These are phyloP conservation scores for Pichia manshurica DNA, from an alignment of 805 yeast genomes.

Conservation along the genomic window DNA sequence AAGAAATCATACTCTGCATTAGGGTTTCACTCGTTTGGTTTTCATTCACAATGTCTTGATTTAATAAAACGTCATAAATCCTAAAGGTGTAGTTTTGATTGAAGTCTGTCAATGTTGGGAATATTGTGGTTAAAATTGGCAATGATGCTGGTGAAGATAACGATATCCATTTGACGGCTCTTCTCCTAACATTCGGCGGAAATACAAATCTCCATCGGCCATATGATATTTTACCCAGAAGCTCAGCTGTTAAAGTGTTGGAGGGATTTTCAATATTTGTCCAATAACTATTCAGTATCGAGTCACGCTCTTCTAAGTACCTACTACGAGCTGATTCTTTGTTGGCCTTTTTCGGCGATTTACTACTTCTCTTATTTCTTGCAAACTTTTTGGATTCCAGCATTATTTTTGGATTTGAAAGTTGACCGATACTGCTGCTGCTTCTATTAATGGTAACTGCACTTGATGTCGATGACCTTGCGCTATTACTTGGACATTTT, in stretches of 20 bases:
- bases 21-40: slow-evolving; percentile 53
- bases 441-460: background rate
- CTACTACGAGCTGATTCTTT: slow-evolving; percentile 7
- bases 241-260: slow-evolving; percentile 48
- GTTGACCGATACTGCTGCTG: background rate
- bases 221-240: slow-evolving; percentile 51
- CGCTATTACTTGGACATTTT: background rate
- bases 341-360: slow-evolving; percentile 1
- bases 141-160: slow-evolving; percentile 89
- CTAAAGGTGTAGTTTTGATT: slow-evolving; percentile 70
- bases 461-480: background rate
- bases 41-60: slow-evolving; percentile 47
- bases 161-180: slow-evolving; percentile 86
- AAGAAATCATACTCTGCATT: slow-evolving; percentile 80
- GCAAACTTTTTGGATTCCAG: background rate
- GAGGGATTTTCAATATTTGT: slow-evolving; percentile 74
- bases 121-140: slow-evolving; percentile 73
- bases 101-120: slow-evolving; percentile 67
- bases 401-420: background rate
- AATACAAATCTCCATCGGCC: slow-evolving; percentile 92
- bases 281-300: slow-evolving; percentile 41
- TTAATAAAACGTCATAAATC: slow-evolving; percentile 71
- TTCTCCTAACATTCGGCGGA: slow-evolving; percentile 62
- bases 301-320: background rate
- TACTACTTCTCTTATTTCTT: background rate